Conservation (phyloP, 352 stramenopile genomes). For the Phytophthora megakarya region DNA sequence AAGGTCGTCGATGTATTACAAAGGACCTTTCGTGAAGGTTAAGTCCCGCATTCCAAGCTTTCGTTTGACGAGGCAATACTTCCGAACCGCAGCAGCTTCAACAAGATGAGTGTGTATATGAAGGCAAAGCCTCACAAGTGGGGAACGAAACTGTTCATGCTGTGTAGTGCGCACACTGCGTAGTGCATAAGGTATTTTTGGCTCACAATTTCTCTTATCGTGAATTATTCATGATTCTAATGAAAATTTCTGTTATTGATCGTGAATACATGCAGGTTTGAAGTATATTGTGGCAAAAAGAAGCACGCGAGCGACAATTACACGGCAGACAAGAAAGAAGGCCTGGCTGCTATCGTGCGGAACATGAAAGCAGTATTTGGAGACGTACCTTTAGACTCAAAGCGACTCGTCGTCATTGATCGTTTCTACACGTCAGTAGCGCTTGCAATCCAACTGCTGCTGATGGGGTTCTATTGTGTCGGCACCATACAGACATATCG, state of each 20-base stretch:
- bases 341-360: background rate
- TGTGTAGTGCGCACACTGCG: background rate
- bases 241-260: background rate
- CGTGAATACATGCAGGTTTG: slow-evolving; percentile 16
- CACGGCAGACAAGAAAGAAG: background rate
- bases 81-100: background rate
- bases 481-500: slow-evolving; percentile 24
- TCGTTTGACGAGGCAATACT: background rate
- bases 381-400: background rate
- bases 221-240: slow-evolving; percentile 11
- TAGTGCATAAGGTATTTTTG: slow-evolving; percentile 20
- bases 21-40: background rate
- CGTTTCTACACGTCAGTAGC: slow-evolving; percentile 24
- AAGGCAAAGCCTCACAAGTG: background rate
- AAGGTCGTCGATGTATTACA: background rate
- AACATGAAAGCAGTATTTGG: background rate
- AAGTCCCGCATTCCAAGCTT: background rate
- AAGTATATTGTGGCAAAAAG: slow-evolving; percentile 9
- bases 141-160: background rate
- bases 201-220: background rate
- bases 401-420: slow-evolving; percentile 10
- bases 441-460: slow-evolving; percentile 15
- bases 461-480: slow-evolving; percentile 18
- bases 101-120: background rate
- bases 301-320: background rate